Conservation (phyloP, 768 basidiomycete genomes). For the Cystobasidium onofrii region DNA sequence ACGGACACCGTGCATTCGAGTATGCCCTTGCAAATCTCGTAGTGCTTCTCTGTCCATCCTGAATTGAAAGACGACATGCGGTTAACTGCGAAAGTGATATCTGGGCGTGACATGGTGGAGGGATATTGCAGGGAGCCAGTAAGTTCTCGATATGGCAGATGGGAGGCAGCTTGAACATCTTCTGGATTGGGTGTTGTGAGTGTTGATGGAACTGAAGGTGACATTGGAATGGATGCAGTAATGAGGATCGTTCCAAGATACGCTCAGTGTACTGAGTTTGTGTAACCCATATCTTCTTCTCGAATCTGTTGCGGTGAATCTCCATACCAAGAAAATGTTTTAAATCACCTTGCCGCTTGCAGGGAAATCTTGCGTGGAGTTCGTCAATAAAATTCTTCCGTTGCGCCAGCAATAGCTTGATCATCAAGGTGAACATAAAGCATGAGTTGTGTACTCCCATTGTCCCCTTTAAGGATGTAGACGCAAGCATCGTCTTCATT, state of each 20-base stretch:
- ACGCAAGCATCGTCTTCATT: slow-evolving; percentile 18
- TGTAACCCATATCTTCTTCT: neutral
- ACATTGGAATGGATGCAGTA: neutral
- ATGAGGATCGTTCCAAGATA: neutral
- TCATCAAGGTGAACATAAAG: slow-evolving; percentile 7
- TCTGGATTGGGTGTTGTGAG: neutral
- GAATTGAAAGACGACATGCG: slow-evolving; percentile 4
- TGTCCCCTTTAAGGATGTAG: neutral
- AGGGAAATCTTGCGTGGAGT: neutral
- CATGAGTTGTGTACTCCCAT: neutral
- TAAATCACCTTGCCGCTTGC: slow-evolving; percentile 2
- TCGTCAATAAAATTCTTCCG: neutral
- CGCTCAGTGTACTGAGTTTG: neutral
- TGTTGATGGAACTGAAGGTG: neutral
- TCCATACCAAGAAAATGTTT: slow-evolving; percentile 13
- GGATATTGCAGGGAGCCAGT: slow-evolving; percentile 7
- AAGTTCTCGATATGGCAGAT: neutral
- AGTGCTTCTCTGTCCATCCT: neutral
- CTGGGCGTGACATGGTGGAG: neutral
- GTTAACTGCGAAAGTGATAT: slow-evolving; percentile 10
- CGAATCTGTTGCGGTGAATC: slow-evolving; percentile 3
- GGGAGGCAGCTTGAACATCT: neutral
- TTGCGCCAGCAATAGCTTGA: neutral
- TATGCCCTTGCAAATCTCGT: slow-evolving; percentile 8
- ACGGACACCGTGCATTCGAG: neutral